Evolutionary conservation across 1,139 yeast species (phyloP).

Genomic region (Zygosaccharomyces pseudobailii): DNA sequence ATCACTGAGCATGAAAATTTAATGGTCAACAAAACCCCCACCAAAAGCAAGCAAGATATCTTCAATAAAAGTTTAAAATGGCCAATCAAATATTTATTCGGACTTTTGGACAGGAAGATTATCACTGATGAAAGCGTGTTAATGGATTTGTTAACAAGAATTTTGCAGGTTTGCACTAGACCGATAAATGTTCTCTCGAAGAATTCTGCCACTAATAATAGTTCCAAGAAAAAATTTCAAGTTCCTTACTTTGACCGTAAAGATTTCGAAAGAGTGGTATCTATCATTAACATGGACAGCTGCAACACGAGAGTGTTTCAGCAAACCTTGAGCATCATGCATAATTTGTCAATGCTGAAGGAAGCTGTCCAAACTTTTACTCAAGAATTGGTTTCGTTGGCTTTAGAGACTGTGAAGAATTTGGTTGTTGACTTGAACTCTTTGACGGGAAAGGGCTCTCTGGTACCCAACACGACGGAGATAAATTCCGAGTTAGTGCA

Average conservation of each 20-base stretch:
- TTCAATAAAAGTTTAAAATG: constrained; percentile 47
- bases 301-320: constrained; percentile 85
- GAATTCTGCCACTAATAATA: constrained; percentile 21
- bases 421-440: constrained; percentile 54
- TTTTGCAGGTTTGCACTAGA: constrained; percentile 71
- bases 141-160: constrained; percentile 71
- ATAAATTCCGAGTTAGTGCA: constrained; percentile 52
- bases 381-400: constrained; percentile 60
- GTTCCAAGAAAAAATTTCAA: constrained; percentile 39
- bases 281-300: constrained; percentile 74
- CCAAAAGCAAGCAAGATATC: constrained; percentile 37
- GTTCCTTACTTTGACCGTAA: constrained; percentile 64
- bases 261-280: constrained; percentile 59
- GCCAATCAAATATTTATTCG: constrained; percentile 68
- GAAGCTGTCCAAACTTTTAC: constrained; percentile 66
- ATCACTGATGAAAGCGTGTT: constrained; percentile 69
- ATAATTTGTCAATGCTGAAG: constrained; percentile 59
- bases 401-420: constrained; percentile 54
- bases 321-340: constrained; percentile 79
- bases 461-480: constrained; percentile 40
- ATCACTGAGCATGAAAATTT: constrained; percentile 75
- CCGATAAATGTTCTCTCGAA: constrained; percentile 55
- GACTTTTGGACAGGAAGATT: constrained; percentile 55
- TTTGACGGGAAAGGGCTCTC: constrained; percentile 46
- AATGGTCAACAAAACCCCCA: constrained; percentile 40